Base-by-base conservation (phyloP, 2,329 filamentous ascomycete species). In the Aspergillus intermedius region DNA sequence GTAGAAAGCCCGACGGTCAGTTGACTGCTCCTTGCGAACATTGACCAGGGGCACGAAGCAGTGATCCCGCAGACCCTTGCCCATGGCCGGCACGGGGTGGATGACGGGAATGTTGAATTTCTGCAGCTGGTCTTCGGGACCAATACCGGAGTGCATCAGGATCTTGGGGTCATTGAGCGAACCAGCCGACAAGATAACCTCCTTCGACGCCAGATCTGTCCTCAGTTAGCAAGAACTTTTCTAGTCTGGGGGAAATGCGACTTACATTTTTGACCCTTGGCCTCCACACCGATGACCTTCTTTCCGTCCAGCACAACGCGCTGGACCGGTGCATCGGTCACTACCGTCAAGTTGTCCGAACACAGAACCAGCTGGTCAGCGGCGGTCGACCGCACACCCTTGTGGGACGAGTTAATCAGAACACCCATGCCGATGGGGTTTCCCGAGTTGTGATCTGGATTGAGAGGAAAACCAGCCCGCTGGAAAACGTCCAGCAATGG, bases 361-460 rank as follows among this genome's bases (percentile, higher is more conserved):
- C 58, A 39, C 3, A 64, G 56, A 1, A 54, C 52, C 10, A 83
- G 54, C 42, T 81, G 64, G 50, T 80, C 79, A 1, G 67, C 67
- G 0, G 80, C 74, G 0, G 78, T 82, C 0, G 73, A 74, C 17
- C 79, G 68, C 8, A 70, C 44, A 0, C 78, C 79, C 5, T 73
- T 65, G 25, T 69, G 57, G 13, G 74, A 69, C 12, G 78, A 79
- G 42, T 74, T 76, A 52, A 78, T 74, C n/a, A 72, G 57, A 40
- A 76, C 62, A 1, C 72, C 73, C 64, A 83, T 74, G 3, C 81
- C 81, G 23, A 82, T 67, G 0, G 78, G 79, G 55, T 83, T 73
- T 0, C 81, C 81, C 6, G 74, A 77, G 53, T 83, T 83, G 37
- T 79, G 71, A 53, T 83, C 80, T 0, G 69, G 68, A 50, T 82